phyloP scores from a whole-genome alignment of 148 eudicot genomes.

The Heliamphora exappendiculata region DNA sequence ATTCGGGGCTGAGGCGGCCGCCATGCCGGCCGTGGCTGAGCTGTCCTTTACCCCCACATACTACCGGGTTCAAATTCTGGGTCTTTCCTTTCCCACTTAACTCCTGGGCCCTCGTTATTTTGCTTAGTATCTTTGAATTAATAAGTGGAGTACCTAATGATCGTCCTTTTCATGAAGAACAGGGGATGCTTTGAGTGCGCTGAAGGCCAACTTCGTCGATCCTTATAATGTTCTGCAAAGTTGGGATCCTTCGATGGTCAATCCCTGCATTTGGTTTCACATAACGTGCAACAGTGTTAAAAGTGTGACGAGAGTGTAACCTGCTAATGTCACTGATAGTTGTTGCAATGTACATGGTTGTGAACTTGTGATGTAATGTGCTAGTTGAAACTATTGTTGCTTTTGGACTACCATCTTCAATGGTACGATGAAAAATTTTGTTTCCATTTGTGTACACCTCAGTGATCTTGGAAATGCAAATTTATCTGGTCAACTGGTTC shows the following conservation, averaged over 20 bases:
- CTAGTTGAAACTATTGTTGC: not conserved
- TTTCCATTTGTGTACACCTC: slow-evolving; percentile 10
- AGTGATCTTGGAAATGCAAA: slow-evolving; percentile 87
- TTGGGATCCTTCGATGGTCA: slow-evolving; percentile 81
- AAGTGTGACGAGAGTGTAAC: slow-evolving; percentile 83
- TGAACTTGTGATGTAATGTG: not conserved
- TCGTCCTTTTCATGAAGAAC: slow-evolving; percentile 16
- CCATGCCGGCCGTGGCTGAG: too few species aligned
- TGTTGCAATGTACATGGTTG: too few species aligned
- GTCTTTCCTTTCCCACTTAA: too few species aligned
- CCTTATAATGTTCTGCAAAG: slow-evolving; percentile 70
- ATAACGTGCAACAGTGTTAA: slow-evolving; percentile 74
- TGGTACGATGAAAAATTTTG: not conserved
- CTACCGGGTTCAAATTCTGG: too few species aligned
- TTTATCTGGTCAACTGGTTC: slow-evolving; percentile 69
- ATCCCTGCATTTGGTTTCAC: slow-evolving; percentile 92
- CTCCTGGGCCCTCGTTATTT: too few species aligned
- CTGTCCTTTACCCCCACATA: too few species aligned
- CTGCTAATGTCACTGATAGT: not conserved
- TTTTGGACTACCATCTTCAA: not conserved
- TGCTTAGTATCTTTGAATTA: too few species aligned
- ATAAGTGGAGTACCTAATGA: slow-evolving; percentile 19
- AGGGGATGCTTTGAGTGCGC: slow-evolving; percentile 78
- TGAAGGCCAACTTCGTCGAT: slow-evolving; percentile 53
- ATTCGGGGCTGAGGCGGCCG: too few species aligned